Base-by-base conservation (phyloP, 2,329 filamentous ascomycete genomes). In the Oidium heveae region DNA sequence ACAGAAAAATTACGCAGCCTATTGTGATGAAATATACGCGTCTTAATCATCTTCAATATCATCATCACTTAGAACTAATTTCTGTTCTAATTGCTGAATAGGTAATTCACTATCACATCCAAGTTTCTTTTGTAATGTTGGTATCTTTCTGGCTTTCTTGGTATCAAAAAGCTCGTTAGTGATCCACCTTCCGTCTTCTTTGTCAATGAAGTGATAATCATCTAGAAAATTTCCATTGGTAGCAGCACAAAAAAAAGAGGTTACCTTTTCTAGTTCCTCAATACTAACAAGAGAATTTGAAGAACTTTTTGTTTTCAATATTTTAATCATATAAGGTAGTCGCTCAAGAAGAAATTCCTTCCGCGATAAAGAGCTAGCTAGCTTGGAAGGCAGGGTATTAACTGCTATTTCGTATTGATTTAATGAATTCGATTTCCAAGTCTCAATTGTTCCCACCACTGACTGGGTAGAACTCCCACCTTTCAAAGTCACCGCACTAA, bases 301-400 rank as follows among this genome's bases (percentile, higher is more conserved):
- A 28, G 49, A 54, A 54, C 24, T 70, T 64, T 44, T 66, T 53
- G 50, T 62, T 55, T 63, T 60, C 66, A 62, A 57, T 41, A 95
- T 84, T 53, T 77, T 74, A 1, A 80, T 73, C 72, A 91, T 79
- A 66, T 94, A 96, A 0, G 91, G 91, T 0, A 98, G 73, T 9
- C 86, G 79, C 59, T 96, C 86, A 24, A 95, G 75, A 0, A 95
- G 68, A 70, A 91, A 74, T 65, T 89, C 85, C 44, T 74, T 74
- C 37, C 80, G 79, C 4, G 81, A 79, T 3, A 80, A 77, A 22
- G 64, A 63, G 46, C 81, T 80, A 1, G 44, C 18, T 6, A 28
- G 24, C 10, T n/a, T 16, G 24, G 15, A 22, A 12, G 44, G 44
- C 24, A 16, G 15, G 28, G 24, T 12, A 10, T 16, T 22, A 13